phyloP scores from a whole-genome alignment of 169 alveolate genomes.

The Eimeria necatrix region DNA sequence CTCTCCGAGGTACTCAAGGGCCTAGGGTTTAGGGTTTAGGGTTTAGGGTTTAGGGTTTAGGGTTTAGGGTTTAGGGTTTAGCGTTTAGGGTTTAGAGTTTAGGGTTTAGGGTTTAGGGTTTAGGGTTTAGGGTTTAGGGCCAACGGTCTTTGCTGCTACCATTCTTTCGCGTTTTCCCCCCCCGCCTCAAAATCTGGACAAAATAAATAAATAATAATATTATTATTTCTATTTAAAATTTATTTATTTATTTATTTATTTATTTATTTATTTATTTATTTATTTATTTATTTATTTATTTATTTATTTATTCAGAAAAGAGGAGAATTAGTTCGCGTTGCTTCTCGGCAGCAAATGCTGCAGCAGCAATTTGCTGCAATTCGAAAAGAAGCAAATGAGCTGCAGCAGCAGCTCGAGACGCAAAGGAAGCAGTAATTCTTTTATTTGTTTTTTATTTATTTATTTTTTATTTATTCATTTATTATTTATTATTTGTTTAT shows the following conservation, averaged over 20 bases:
- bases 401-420: not conserved
- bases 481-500: too few relatives aligned
- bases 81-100: constrained; percentile 23
- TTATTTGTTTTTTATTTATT: too few relatives aligned
- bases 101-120: constrained; percentile 52
- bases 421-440: not conserved
- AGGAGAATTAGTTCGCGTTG: not conserved
- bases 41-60: constrained; percentile 37
- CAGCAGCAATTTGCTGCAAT: not conserved
- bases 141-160: not conserved
- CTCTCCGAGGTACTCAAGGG: not conserved
- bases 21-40: too few relatives aligned
- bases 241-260: too few relatives aligned
- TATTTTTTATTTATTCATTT: too few relatives aligned
- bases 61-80: constrained; percentile 20
- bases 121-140: constrained; percentile 41
- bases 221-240: too few relatives aligned
- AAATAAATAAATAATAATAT: too few relatives aligned
- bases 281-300: not conserved
- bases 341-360: not conserved
- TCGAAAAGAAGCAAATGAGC: not conserved
- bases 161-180: not conserved
- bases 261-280: not conserved
- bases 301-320: not conserved
- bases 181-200: not conserved